phyloP scores from a whole-genome alignment of 2,329 filamentous ascomycete genomes.

The Stenocarpella maydis region DNA sequence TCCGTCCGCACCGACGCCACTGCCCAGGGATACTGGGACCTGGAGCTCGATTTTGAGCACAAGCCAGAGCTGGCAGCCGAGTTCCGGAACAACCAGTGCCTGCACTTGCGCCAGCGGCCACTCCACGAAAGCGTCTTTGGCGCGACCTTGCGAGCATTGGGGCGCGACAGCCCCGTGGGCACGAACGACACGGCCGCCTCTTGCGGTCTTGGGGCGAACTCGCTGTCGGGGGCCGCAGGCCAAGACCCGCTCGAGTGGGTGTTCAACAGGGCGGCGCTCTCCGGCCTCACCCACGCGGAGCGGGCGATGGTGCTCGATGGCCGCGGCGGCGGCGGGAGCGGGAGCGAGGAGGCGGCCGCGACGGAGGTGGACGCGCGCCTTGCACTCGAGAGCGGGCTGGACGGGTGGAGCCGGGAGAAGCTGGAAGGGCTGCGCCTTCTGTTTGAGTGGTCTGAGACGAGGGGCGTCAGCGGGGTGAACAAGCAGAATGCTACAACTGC shows the following conservation, averaged over 20 bases:
- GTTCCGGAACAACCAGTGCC: conserved; percentile 74
- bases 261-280: conserved; percentile 68
- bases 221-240: conserved; percentile 40
- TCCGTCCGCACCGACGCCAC: conserved; percentile 67
- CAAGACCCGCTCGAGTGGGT: conserved; percentile 74
- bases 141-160: conserved; percentile 77
- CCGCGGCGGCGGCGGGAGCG: conserved; percentile 55
- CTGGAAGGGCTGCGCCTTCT: conserved; percentile 60
- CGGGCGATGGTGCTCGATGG: conserved; percentile 66
- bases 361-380: conserved; percentile 74
- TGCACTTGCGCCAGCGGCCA: conserved; percentile 77
- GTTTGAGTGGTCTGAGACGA: conserved; percentile 64
- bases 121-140: conserved; percentile 74
- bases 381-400: conserved; percentile 64
- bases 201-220: conserved; percentile 43
- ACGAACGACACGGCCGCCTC: conserved; percentile 47
- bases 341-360: conserved; percentile 49
- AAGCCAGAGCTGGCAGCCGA: conserved; percentile 68
- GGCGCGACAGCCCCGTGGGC: conserved; percentile 46
- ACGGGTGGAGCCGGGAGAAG: conserved; percentile 49
- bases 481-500: conserved; percentile 7
- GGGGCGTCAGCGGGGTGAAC: conserved; percentile 43
- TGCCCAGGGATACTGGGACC: conserved; percentile 78
- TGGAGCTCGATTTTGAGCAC: conserved; percentile 76
- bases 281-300: conserved; percentile 70